phyloP scores from a whole-genome alignment of 495 filamentous ascomycete genomes.

The Lepraria neglecta region DNA sequence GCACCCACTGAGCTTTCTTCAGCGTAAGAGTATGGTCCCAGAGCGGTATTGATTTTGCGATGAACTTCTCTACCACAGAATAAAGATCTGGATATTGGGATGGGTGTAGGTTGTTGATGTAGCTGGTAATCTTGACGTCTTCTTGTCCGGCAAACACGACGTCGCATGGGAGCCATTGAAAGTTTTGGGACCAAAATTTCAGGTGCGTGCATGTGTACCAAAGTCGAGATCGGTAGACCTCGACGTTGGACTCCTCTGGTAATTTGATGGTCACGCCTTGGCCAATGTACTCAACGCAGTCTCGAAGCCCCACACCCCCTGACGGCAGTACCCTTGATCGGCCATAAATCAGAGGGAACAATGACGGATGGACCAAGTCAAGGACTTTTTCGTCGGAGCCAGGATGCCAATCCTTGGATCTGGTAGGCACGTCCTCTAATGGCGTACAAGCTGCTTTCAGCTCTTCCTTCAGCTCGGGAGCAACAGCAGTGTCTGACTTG shows the following conservation, averaged over 20 bases:
- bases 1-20: not conserved
- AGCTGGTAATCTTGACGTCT: constrained; percentile 35
- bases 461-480: constrained; percentile 26
- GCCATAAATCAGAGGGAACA: constrained; percentile 55
- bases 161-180: constrained; percentile 57
- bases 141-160: constrained; percentile 37
- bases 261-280: constrained; percentile 33
- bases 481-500: constrained; percentile 36
- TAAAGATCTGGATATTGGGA: constrained; percentile 44
- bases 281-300: constrained; percentile 38
- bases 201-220: not conserved
- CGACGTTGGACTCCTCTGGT: constrained; percentile 17
- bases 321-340: constrained; percentile 41
- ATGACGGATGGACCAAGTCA: constrained; percentile 55
- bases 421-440: constrained; percentile 42
- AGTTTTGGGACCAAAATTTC: constrained; percentile 31
- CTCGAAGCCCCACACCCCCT: constrained; percentile 35
- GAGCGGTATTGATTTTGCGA: constrained; percentile 44
- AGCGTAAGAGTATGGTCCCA: constrained; percentile 43
- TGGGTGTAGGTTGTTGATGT: constrained; percentile 60
- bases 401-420: constrained; percentile 54
- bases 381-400: constrained; percentile 49
- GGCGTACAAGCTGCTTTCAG: constrained; percentile 30
- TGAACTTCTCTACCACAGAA: constrained; percentile 43
- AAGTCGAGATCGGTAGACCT: constrained; percentile 2